Evolutionary conservation across 148 eudicot genomes (phyloP).

Genomic region (Cornus suecica): DNA sequence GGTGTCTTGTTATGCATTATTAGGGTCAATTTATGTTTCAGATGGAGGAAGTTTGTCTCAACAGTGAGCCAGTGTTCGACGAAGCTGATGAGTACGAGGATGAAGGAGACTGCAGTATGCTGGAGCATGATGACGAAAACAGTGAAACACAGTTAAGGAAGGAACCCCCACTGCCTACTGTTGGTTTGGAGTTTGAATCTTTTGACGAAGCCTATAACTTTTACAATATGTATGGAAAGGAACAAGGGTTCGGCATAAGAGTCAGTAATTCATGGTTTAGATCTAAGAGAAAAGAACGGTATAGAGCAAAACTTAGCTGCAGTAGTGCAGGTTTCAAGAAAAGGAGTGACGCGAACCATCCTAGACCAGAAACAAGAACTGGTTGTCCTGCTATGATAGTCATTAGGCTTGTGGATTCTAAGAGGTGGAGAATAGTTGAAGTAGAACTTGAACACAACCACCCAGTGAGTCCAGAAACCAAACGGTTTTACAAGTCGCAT

Average conservation of each 20-base stretch:
- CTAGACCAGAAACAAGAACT: slow-evolving; percentile 42
- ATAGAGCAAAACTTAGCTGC: slow-evolving; percentile 44
- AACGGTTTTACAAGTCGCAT: slow-evolving; percentile 36
- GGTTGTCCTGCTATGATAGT: slow-evolving; percentile 43
- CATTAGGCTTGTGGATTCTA: slow-evolving; percentile 34
- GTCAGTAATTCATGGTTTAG: slow-evolving; percentile 45
- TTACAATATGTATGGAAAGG: slow-evolving; percentile 31
- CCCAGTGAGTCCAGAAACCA: slow-evolving; percentile 29
- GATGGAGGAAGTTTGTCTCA: slow-evolving; percentile 44
- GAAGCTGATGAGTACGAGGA: slow-evolving; percentile 30
- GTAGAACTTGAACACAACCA: slow-evolving; percentile 39
- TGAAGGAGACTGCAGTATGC: slow-evolving; percentile 21
- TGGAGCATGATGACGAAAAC: slow-evolving; percentile 19
- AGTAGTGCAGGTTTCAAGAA: slow-evolving; percentile 46
- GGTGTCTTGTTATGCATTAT: background rate
- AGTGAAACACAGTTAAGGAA: slow-evolving; percentile 14
- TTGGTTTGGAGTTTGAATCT: slow-evolving; percentile 40
- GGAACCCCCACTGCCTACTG: slow-evolving; percentile 19
- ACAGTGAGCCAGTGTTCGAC: slow-evolving; percentile 33
- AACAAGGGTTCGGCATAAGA: slow-evolving; percentile 39
- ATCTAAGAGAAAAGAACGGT: slow-evolving; percentile 34
- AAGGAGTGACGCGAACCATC: slow-evolving; percentile 34
- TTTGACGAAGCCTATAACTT: slow-evolving; percentile 35
- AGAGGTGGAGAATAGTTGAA: slow-evolving; percentile 39
- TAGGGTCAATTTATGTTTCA: slow-evolving; percentile 14